Evolutionary conservation across 768 basidiomycete species (phyloP).

Genomic region (Agaricus blazei): DNA sequence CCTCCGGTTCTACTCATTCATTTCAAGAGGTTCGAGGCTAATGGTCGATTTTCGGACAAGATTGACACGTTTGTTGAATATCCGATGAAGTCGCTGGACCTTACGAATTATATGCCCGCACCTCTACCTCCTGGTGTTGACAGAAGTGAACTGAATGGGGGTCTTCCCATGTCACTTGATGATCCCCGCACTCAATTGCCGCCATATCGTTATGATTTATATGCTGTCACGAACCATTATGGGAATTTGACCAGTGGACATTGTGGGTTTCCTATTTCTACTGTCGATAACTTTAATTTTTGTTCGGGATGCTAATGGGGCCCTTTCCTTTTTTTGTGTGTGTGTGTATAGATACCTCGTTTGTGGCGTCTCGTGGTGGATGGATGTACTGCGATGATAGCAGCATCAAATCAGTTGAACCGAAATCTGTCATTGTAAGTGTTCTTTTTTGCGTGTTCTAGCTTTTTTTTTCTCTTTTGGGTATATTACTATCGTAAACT

Average conservation of each 20-base stretch:
- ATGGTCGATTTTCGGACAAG: slow-evolving; percentile 93
- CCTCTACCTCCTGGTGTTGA: slow-evolving; percentile 64
- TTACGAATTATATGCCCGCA: slow-evolving; percentile 82
- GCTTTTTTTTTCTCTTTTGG: background rate
- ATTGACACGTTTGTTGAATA: slow-evolving; percentile 94
- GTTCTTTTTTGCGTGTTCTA: background rate
- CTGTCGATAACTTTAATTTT: slow-evolving; percentile 9
- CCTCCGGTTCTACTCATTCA: slow-evolving; percentile 92
- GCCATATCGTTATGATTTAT: slow-evolving; percentile 90
- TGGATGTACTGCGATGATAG: slow-evolving; percentile 97
- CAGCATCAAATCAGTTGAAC: slow-evolving; percentile 66
- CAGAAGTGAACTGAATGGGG: slow-evolving; percentile 41
- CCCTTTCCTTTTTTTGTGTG: slow-evolving; percentile 4
- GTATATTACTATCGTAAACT: slow-evolving; percentile 8
- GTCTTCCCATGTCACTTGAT: slow-evolving; percentile 39
- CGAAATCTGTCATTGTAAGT: slow-evolving; percentile 80
- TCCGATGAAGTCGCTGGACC: slow-evolving; percentile 57
- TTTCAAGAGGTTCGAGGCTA: slow-evolving; percentile 87
- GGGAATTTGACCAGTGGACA: slow-evolving; percentile 94
- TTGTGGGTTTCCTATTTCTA: slow-evolving; percentile 51
- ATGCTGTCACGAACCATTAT: slow-evolving; percentile 94
- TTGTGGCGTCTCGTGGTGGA: slow-evolving; percentile 76
- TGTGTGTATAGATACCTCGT: slow-evolving; percentile 74
- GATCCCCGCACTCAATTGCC: slow-evolving; percentile 83
- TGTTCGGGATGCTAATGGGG: background rate